Evolutionary conservation across 495 filamentous ascomycete species (phyloP), one percentile per base, ranked within the genome.

Genomic region (Ramalina intermedia): DNA sequence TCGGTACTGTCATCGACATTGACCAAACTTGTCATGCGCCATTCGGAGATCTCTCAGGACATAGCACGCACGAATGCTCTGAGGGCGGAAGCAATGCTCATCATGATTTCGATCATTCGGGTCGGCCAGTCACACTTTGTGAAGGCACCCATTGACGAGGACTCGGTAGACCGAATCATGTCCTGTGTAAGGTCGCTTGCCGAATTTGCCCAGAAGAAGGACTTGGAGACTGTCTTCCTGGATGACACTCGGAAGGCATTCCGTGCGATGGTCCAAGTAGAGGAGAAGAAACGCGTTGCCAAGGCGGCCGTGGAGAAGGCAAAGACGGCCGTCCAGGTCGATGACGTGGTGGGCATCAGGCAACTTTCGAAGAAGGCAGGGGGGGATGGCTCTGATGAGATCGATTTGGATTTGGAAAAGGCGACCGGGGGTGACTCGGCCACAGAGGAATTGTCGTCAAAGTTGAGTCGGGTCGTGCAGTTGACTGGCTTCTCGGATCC

Each of bases 401-500:
- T 90, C 49, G 89, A 89, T 58, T 63, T 85, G 43, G 93, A 99
- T 65, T 75, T 99, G 21, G 89, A 90, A 66, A 88, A 85, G 65
- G 93, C 93, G 2, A 94, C 87, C 6, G 93, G 90, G 41, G 91
- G 87, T 40, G 93, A 96, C 61, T 74, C 80, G 8, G 75, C 76
- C 8, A 76, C 81, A 6, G 93, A 94, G 60, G 87, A 94, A 56
- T 74, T 93, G 0, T 78, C 87, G 13, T 93, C 87, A 43, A 99
- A 99, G 65, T 74, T 99, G 46, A 94, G 83, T 72, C 77, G 91
- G 13, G 91, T 99, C 26, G 93, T 96, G 13, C 93, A 96, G 62
- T 76, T 99, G 38, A 99, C 93, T 21, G 93, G 93, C 47, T 99
- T 99, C 76, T 96, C 93, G 2, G 93, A 99, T 59, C 79, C 93